A percentile compares a stretch with the other conserved stretches of the same genome.
Evolutionary conservation across 768 basidiomycete genomes (phyloP).

Genomic region (Lactarius hatsudake): DNA sequence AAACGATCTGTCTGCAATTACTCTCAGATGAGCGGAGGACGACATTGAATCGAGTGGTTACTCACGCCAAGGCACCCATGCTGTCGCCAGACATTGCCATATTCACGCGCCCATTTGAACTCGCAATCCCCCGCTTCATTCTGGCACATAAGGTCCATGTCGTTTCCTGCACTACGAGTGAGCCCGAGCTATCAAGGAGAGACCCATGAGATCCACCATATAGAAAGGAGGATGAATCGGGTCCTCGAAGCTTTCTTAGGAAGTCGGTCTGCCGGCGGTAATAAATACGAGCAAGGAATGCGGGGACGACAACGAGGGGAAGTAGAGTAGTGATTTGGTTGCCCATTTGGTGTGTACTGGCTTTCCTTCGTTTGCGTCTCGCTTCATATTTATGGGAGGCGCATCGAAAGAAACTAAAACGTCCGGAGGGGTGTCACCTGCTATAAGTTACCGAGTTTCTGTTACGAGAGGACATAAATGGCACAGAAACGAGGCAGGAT

Average conservation of each 20-base stretch:
- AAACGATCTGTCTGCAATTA: constrained; percentile 10
- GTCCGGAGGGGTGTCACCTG: too few species aligned
- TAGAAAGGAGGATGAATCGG: not conserved
- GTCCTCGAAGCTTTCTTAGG: not conserved
- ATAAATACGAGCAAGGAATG: not conserved
- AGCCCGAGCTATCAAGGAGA: too few species aligned
- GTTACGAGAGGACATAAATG: too few species aligned
- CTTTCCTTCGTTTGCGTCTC: too few species aligned
- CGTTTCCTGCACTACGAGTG: too few species aligned
- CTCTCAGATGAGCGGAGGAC: constrained; percentile 7
- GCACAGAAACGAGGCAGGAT: too few species aligned
- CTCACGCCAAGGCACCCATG: constrained; percentile 30
- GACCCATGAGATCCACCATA: too few species aligned
- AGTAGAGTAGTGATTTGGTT: not conserved
- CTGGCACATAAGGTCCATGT: too few species aligned
- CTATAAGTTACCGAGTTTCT: too few species aligned
- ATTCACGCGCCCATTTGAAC: constrained; percentile 25
- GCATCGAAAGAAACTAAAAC: too few species aligned
- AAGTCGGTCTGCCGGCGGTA: not conserved
- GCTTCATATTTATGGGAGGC: too few species aligned
- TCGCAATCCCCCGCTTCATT: constrained; percentile 26
- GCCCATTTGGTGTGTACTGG: too few species aligned
- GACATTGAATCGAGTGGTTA: not conserved
- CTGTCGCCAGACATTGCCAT: constrained; percentile 27
- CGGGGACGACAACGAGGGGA: not conserved